A percentile compares a stretch with the other conserved stretches of the same genome.
phyloP scores from a whole-genome alignment of 2,329 filamentous ascomycete species.

The Talaromyces amestolkiae region DNA sequence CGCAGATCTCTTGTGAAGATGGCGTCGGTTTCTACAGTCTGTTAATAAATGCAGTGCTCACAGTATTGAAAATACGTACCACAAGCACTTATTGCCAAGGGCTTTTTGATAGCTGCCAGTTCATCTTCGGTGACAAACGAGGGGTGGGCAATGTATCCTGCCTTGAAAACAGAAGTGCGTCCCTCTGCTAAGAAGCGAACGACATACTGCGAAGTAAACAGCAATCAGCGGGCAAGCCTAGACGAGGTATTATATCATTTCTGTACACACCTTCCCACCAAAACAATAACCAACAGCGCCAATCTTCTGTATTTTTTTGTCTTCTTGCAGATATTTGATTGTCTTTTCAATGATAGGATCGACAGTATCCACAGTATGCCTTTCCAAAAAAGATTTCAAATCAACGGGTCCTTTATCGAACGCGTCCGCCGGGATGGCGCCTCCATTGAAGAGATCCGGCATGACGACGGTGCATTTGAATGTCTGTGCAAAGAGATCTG shows the following conservation, averaged over 20 bases:
- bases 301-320: constrained; percentile 57
- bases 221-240: background rate
- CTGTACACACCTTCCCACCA: constrained; percentile 60
- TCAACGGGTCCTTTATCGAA: constrained; percentile 48
- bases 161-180: constrained; percentile 53
- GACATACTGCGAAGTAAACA: constrained; percentile 55
- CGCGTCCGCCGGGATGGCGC: constrained; percentile 57
- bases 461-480: constrained; percentile 69
- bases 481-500: constrained; percentile 67
- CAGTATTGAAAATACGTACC: constrained; percentile 29
- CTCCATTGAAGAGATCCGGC: constrained; percentile 69
- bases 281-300: constrained; percentile 73
- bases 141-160: constrained; percentile 73
- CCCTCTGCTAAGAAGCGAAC: constrained; percentile 63
- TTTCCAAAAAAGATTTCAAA: constrained; percentile 50
- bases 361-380: constrained; percentile 49
- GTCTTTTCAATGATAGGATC: constrained; percentile 54
- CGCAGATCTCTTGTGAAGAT: constrained; percentile 65
- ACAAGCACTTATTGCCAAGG: constrained; percentile 63
- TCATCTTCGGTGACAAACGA: constrained; percentile 69
- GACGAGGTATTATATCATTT: background rate
- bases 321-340: constrained; percentile 57
- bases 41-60: background rate
- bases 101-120: constrained; percentile 63
- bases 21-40: constrained; percentile 56